Percentiles rank a stretch among this genome's conserved stretches.
Evolutionary conservation across 805 yeast genomes (phyloP).

Genomic region (Teunomyces funiuensis): DNA sequence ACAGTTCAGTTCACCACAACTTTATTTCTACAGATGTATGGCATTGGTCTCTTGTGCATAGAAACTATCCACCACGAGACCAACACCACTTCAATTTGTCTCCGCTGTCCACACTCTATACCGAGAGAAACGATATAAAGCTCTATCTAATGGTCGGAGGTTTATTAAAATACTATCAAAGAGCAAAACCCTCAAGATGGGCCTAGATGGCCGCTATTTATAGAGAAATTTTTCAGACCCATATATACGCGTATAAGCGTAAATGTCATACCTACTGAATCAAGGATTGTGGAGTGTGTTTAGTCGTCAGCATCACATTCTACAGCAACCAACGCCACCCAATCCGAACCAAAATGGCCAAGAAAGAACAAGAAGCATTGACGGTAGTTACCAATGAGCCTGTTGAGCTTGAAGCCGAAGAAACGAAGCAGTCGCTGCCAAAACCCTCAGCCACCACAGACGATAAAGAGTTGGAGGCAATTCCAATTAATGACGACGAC

Average conservation of each 20-base stretch:
- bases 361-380: conserved; percentile 22
- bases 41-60: neutral
- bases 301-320: too few relatives aligned
- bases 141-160: conserved; percentile 44
- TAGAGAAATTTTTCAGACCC: neutral
- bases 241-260: neutral
- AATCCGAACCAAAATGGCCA: conserved; percentile 14
- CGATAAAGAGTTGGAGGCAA: conserved; percentile 1
- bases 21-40: too few relatives aligned
- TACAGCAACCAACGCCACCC: neutral
- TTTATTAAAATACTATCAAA: conserved; percentile 25
- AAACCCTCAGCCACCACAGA: neutral
- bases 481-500: conserved; percentile 11
- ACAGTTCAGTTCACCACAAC: too few relatives aligned
- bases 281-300: conserved; percentile 1
- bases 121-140: conserved; percentile 31
- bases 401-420: conserved; percentile 23
- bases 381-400: conserved; percentile 36
- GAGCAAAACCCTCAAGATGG: conserved; percentile 11
- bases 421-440: neutral
- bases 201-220: neutral
- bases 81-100: conserved; percentile 26
- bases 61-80: neutral
- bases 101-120: conserved; percentile 50
- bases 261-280: neutral